Conservation (phyloP, 306 rosid genomes). For the Calophaca sinica region DNA sequence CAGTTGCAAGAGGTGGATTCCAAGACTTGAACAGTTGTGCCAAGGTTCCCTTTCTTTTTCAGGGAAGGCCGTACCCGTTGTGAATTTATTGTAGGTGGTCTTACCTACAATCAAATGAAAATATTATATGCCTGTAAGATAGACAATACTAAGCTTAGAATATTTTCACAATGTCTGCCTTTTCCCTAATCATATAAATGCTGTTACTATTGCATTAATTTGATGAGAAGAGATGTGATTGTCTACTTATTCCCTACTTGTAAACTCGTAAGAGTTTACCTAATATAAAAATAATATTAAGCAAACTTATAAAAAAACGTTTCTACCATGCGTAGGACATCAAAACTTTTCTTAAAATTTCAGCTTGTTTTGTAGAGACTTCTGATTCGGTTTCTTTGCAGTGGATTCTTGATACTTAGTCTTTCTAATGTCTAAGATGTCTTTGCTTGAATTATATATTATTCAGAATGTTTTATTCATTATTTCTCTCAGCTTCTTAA, state of each 20-base stretch:
- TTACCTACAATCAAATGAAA: not conserved
- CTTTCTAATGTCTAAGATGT: not conserved
- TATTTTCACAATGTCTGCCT: not conserved
- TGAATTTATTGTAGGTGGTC: not conserved
- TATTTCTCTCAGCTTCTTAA: not conserved
- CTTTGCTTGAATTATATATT: not conserved
- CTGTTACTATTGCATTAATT: not conserved
- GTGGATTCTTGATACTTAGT: too few relatives aligned
- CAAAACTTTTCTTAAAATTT: too few relatives aligned
- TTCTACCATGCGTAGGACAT: too few relatives aligned
- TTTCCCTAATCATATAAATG: not conserved
- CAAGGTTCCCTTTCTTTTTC: too few relatives aligned
- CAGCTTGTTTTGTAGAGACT: too few relatives aligned
- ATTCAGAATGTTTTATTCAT: not conserved
- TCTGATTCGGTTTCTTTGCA: too few relatives aligned
- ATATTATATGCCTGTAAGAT: not conserved
- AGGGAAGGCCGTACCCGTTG: too few relatives aligned
- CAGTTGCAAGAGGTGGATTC: not conserved
- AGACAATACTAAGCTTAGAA: too few relatives aligned
- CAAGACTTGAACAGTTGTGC: not conserved
- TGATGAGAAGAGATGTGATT: not conserved
- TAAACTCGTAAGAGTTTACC: not conserved
- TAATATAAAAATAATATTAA: too few relatives aligned
- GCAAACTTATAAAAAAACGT: not conserved
- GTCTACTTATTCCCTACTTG: not conserved